Conservation (phyloP, 768 basidiomycete genomes). For the Phaeolepiota aurea region DNA sequence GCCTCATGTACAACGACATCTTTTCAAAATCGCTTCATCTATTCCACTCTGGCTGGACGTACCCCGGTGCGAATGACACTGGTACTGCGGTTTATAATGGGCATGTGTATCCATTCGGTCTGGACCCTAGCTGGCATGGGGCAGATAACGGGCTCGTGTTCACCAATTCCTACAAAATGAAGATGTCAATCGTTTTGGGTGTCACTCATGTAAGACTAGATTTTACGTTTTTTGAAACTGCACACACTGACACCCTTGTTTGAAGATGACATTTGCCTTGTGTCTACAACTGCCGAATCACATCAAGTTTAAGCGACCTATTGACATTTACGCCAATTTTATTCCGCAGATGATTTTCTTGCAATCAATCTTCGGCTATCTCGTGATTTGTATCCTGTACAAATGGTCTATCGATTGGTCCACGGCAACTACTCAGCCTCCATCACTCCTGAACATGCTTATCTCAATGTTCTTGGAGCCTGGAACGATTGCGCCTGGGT, state of each 20-base stretch:
- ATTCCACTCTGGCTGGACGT: conserved; percentile 85
- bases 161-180: conserved; percentile 99
- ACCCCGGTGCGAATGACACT: conserved; percentile 43
- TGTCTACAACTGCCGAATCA: conserved; percentile 96
- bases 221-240: no score
- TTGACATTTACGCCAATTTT: conserved; percentile 92
- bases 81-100: conserved; percentile 50
- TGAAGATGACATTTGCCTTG: conserved; percentile 95
- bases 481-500: conserved; percentile 59
- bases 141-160: conserved; percentile 89
- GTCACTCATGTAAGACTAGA: conserved; percentile 77
- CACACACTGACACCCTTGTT: conserved; percentile 6
- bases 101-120: conserved; percentile 81
- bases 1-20: conserved; percentile 97
- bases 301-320: conserved; percentile 79
- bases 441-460: conserved; percentile 90
- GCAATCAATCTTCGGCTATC: conserved; percentile 96
- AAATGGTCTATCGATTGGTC: conserved; percentile 97
- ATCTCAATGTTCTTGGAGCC: conserved; percentile 95
- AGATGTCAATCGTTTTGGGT: conserved; percentile 95
- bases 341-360: conserved; percentile 96
- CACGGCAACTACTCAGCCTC: conserved; percentile 56
- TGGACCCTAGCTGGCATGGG: conserved; percentile 94
- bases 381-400: conserved; percentile 90
- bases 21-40: conserved; percentile 90